Evolutionary conservation across 2,329 filamentous ascomycete species (phyloP), one percentile per base, ranked within the genome.

Genomic region (Raffaelea deltoideospora): DNA sequence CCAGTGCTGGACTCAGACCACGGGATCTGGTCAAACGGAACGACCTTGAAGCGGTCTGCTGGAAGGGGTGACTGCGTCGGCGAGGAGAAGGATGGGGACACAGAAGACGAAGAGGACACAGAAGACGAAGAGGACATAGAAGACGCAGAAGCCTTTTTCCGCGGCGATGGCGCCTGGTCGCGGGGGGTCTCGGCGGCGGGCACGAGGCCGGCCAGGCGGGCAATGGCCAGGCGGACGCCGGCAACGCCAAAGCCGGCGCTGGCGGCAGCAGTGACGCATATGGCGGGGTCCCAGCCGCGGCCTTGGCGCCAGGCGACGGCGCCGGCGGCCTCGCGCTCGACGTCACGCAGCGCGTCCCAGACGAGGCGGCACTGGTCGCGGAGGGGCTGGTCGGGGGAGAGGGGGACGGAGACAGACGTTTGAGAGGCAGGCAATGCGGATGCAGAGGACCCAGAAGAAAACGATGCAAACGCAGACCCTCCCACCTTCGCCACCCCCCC

Each of bases 261-360:
- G 4, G 54, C 54, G 3, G 54, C 55, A 10, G 52, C 52, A 2
- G 55, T 57, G 21, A 56, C 48, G 38, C 48, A 50, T 18, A 57
- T 46, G 40, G 52, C 50, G 3, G 42, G 48, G 31, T 52, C 46
- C 55, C 54, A 58, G 34, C 52, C 53, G 34, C 36, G 31, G 26
- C 47, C 45, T 38, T 49, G 45, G 34, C 38, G 41, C 48, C 48
- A 50, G 3, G 45, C 42, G 10, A 45, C 47, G 1, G 26, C 22
- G 19, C 31, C 34, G 14, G 11, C 8, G 15, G 43, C 41, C 10
- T 19, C 24, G 33, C 32, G 32, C 43, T 53, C 51, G 13, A 26
- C 27, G 14, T 22, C 17, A 8, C 33, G 34, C 19, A 6, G 6
- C 10, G 5, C 26, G 14, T 6, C 30, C 14, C 14, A 4, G n/a